Conservation (phyloP, 257 asterid species). For the Nyctanthes arbortristis region DNA sequence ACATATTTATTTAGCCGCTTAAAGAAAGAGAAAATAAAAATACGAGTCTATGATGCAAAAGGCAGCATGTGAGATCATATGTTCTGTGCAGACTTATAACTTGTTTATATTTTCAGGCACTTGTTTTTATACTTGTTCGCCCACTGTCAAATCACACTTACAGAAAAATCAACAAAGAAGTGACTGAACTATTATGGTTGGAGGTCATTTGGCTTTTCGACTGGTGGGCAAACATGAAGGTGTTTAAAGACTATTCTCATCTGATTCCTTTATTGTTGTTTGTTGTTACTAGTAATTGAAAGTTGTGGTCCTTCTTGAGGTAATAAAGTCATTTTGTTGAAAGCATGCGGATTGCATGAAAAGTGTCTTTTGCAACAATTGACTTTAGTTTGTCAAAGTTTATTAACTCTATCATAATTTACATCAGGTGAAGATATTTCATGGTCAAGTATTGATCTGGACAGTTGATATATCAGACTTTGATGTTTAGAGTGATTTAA, state of each 20-base stretch:
- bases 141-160: conserved; percentile 59
- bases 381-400: neutral
- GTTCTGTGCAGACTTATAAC: conserved; percentile 1
- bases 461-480: neutral
- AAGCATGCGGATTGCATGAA: neutral
- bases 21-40: neutral
- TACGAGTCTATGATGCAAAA: neutral
- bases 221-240: conserved; percentile 96
- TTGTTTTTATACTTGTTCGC: conserved; percentile 60
- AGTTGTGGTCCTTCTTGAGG: neutral
- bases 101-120: conserved; percentile 47
- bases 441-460: neutral
- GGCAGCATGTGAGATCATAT: neutral
- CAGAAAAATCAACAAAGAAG: conserved; percentile 65
- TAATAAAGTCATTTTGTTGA: neutral
- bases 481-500: neutral
- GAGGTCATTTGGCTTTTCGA: conserved; percentile 86
- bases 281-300: conserved; percentile 1
- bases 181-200: conserved; percentile 71
- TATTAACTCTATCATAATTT: neutral
- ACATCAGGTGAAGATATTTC: neutral
- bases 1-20: neutral
- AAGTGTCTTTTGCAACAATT: conserved; percentile 1
- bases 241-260: conserved; percentile 24
- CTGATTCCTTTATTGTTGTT: neutral